These are phyloP conservation scores for Fusarium continuum DNA, from an alignment of 2,329 filamentous ascomycete species.

Conservation along the genomic window DNA sequence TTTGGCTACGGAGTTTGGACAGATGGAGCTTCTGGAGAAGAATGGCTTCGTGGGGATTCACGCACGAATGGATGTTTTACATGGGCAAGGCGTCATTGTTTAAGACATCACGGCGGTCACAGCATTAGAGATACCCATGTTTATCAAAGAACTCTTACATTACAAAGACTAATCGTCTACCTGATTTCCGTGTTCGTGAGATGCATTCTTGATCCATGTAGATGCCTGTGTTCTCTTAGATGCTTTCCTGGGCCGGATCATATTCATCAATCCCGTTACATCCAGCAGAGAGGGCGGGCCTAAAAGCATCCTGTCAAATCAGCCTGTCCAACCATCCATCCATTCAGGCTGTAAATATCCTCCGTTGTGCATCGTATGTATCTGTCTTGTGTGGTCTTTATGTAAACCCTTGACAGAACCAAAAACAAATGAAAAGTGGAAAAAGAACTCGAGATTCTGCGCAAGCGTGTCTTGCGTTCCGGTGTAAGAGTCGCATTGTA, in stretches of 20 bases:
- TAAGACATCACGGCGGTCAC: slow-evolving; percentile 14
- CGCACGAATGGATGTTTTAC: not conserved
- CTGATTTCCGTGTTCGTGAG: not conserved
- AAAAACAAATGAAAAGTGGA: not conserved
- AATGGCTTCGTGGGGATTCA: not conserved
- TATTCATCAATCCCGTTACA: too few relatives aligned
- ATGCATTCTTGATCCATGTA: too few relatives aligned
- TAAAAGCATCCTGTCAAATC: too few relatives aligned
- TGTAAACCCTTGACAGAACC: not conserved
- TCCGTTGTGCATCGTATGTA: not conserved
- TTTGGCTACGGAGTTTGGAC: slow-evolving; percentile 1
- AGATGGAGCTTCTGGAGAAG: not conserved
- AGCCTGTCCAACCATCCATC: too few relatives aligned
- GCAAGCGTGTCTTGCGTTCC: not conserved
- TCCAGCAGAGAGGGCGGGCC: too few relatives aligned
- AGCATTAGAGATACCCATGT: slow-evolving; percentile 38
- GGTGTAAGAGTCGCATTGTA: too few relatives aligned
- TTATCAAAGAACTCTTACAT: slow-evolving; percentile 10
- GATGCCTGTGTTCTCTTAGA: too few relatives aligned
- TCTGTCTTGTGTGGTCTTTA: not conserved
- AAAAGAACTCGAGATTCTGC: not conserved
- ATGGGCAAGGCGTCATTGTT: slow-evolving; percentile 11
- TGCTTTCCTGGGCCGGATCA: too few relatives aligned
- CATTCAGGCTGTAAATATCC: too few relatives aligned
- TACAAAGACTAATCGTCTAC: not conserved